Evolutionary conservation across 768 basidiomycete genomes (phyloP).

Genomic region (Leccinum subtestaceum): DNA sequence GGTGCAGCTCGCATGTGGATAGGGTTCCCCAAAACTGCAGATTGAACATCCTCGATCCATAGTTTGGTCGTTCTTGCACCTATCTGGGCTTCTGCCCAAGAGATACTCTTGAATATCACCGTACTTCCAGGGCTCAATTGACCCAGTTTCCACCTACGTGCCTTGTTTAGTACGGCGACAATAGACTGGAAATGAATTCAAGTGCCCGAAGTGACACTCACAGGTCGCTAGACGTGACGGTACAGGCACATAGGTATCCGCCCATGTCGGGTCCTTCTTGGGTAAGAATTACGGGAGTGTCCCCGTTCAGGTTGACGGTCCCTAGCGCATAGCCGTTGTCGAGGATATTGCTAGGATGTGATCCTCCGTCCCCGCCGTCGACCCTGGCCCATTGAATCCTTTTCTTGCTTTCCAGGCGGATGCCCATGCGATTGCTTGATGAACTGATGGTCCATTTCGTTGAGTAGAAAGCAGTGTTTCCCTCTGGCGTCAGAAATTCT

Average conservation of each 20-base stretch:
- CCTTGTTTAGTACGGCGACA: neutral
- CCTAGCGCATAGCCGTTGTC: conserved; percentile 59
- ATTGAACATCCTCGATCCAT: conserved; percentile 33
- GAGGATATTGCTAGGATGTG: conserved; percentile 66
- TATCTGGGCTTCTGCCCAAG: conserved; percentile 39
- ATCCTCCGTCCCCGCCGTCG: conserved; percentile 64
- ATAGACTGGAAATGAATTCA: neutral
- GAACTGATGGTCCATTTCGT: conserved; percentile 52
- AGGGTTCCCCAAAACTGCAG: neutral
- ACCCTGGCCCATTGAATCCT: conserved; percentile 52
- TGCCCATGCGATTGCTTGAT: conserved; percentile 62
- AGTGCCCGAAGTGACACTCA: conserved; percentile 24
- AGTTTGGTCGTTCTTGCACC: conserved; percentile 22
- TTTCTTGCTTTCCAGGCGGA: conserved; percentile 47
- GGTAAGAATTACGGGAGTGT: conserved; percentile 64
- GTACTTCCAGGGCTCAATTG: conserved; percentile 58
- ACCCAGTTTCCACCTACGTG: conserved; percentile 61
- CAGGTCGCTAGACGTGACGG: conserved; percentile 50
- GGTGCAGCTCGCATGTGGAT: neutral
- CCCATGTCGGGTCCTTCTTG: conserved; percentile 65
- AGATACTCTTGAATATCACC: conserved; percentile 50
- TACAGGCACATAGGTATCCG: conserved; percentile 57
- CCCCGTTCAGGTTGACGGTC: conserved; percentile 61
- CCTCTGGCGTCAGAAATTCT: conserved; percentile 49
- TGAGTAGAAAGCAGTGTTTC: conserved; percentile 48